These are phyloP conservation scores for Grigorovia jiainica DNA, from an alignment of 805 yeast genomes.

Conservation along the genomic window DNA sequence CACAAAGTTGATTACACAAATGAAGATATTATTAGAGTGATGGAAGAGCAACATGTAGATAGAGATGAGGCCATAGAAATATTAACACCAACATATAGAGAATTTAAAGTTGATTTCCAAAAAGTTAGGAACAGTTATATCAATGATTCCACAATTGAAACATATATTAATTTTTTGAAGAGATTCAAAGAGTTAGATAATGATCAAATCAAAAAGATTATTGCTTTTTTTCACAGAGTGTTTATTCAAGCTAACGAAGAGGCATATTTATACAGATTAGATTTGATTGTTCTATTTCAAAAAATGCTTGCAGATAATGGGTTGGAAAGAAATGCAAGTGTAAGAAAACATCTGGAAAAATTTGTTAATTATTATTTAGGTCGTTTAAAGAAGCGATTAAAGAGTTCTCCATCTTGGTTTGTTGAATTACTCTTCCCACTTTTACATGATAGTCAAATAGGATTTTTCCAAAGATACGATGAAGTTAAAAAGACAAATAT, in stretches of 20 bases:
- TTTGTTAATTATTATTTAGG: slow-evolving; percentile 60
- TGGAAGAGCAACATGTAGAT: slow-evolving; percentile 26
- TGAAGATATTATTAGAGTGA: slow-evolving; percentile 30
- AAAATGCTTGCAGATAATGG: slow-evolving; percentile 44
- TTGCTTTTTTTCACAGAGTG: slow-evolving; percentile 63
- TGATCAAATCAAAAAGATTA: slow-evolving; percentile 48
- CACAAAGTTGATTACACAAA: slow-evolving; percentile 15
- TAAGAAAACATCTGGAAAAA: slow-evolving; percentile 53
- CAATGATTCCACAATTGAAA: slow-evolving; percentile 49
- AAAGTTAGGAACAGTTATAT: slow-evolving; percentile 18
- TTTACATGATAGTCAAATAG: slow-evolving; percentile 36
- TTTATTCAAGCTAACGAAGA: slow-evolving; percentile 56
- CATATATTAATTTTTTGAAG: slow-evolving; percentile 53
- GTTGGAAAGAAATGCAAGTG: slow-evolving; percentile 34
- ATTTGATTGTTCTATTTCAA: slow-evolving; percentile 54
- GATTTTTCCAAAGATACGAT: slow-evolving; percentile 35
- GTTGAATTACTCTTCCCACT: slow-evolving; percentile 63
- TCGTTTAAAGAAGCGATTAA: slow-evolving; percentile 39
- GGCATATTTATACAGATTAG: slow-evolving; percentile 54
- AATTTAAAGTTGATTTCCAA: slow-evolving; percentile 15
- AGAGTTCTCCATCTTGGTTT: slow-evolving; percentile 43
- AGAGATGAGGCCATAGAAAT: slow-evolving; percentile 28
- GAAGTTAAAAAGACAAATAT: slow-evolving; percentile 27
- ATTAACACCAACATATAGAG: slow-evolving; percentile 8
- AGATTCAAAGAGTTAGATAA: slow-evolving; percentile 54